Base-by-base conservation (phyloP, 2,329 filamentous ascomycete species). In the Penicillium palitans region DNA sequence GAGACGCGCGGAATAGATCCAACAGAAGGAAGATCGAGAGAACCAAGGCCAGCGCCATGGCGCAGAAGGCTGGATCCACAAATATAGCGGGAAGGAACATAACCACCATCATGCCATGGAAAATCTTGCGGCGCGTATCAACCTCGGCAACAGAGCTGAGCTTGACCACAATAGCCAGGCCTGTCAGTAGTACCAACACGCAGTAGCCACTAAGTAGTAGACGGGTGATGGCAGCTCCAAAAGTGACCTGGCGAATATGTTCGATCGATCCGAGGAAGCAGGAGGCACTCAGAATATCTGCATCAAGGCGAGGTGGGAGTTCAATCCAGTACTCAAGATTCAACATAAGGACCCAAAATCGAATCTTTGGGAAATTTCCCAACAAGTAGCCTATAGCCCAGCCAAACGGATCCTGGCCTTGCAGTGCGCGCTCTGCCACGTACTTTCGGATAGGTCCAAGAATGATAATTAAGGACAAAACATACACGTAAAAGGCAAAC, bases 31-130 rank as follows among this genome's bases (percentile, higher is more conserved):
- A 99, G 52, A 96, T 81, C 4, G 90, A 87, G 37, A 99, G 83
- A 27, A 92, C 86, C 33, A 97, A 78, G 0, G 83, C 82, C n/a
- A 98, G 81, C 0, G 92, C 91, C 13, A 99, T 80, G 1, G 90
- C 86, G 50, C 88, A 87, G 74, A 91, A 98, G 41, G 88, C 82
- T 0, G 95, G 93, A 73, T 99, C 95, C 62, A 98, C 79, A 71
- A 87, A 97, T 2, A 89, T 90, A 1, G 90, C 87, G 0, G 95
- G 93, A 2, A 98, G 82, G 56, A 99, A 88, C 91, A 99, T 97
- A 56, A 87, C 87, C 8, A 98, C 93, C 90, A 98, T 98, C 83
- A 93, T 96, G 66, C 96, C 96, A 74, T 99, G 95, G 74, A 99
- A 99, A 25, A 98, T 90, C 75, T 99, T 99, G 51, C 95, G 87